These are phyloP conservation scores for Colletotrichum paranaense DNA, from an alignment of 2,329 filamentous ascomycete genomes.

Conservation along the genomic window DNA sequence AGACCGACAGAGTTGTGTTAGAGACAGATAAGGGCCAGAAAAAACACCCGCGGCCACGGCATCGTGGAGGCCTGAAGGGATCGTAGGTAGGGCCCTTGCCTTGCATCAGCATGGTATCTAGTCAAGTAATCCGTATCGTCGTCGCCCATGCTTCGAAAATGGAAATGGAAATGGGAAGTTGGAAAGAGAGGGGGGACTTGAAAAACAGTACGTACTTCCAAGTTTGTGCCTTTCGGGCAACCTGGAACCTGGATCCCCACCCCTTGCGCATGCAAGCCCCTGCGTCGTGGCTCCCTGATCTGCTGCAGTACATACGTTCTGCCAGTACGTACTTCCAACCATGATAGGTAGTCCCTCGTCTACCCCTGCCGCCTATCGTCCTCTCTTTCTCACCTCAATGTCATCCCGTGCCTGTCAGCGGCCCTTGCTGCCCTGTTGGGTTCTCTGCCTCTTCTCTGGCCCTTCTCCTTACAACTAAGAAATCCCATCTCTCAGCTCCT, in stretches of 20 bases:
- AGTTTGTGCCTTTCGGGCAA: neutral
- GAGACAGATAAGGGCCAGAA: neutral
- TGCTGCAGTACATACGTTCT: neutral
- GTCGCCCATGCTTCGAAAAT: too few species aligned
- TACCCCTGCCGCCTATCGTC: slow-evolving; percentile 9
- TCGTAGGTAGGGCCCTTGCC: neutral
- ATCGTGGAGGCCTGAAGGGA: too few species aligned
- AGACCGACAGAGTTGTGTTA: neutral
- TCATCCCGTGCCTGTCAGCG: neutral
- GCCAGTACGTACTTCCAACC: neutral
- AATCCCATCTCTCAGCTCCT: neutral
- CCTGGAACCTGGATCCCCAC: neutral
- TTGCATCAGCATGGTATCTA: neutral
- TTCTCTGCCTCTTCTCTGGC: neutral
- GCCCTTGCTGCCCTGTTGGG: neutral
- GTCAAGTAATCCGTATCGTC: neutral
- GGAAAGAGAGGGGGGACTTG: neutral
- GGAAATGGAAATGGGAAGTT: neutral
- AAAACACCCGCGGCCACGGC: too few species aligned
- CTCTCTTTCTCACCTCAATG: neutral
- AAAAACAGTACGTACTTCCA: neutral
- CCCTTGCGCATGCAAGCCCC: neutral
- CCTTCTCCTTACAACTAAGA: neutral
- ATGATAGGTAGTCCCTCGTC: neutral
- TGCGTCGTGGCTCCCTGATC: slow-evolving; percentile 15